These are phyloP conservation scores for Curvularia verruculosa DNA, from an alignment of 2,329 filamentous ascomycete genomes.

Conservation along the genomic window DNA sequence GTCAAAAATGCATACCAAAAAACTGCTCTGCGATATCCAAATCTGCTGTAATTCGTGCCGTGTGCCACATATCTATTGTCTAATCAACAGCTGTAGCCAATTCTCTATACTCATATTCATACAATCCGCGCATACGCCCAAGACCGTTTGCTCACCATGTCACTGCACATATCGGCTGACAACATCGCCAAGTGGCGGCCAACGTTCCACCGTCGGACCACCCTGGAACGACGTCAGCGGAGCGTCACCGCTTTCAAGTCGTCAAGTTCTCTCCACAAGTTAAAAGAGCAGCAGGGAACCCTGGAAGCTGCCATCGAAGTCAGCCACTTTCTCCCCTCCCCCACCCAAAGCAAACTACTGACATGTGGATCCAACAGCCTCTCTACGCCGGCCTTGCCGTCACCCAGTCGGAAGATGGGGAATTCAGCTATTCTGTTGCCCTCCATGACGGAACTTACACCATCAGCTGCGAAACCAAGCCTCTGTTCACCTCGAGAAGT, in stretches of 20 bases:
- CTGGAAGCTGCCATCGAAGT: slow-evolving; percentile 11
- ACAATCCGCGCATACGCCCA: neutral
- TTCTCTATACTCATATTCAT: neutral
- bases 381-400: slow-evolving; percentile 69
- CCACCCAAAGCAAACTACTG: neutral
- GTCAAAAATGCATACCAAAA: neutral
- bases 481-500: slow-evolving; percentile 2
- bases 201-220: slow-evolving; percentile 7
- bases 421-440: slow-evolving; percentile 63
- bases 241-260: slow-evolving; percentile 13
- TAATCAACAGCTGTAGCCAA: neutral
- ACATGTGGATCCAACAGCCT: slow-evolving; percentile 23
- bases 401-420: slow-evolving; percentile 56
- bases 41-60: neutral
- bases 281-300: slow-evolving; percentile 15
- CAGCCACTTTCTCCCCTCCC: neutral
- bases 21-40: neutral
- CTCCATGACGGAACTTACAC: slow-evolving; percentile 77
- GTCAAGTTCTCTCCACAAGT: slow-evolving; percentile 6
- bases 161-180: slow-evolving; percentile 4
- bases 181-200: slow-evolving; percentile 4
- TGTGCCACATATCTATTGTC: neutral
- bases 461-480: slow-evolving; percentile 68
- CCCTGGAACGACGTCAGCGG: slow-evolving; percentile 10
- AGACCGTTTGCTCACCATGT: slow-evolving; percentile 3